phyloP scores from a whole-genome alignment of 306 rosid genomes.

The Quercus gilva region DNA sequence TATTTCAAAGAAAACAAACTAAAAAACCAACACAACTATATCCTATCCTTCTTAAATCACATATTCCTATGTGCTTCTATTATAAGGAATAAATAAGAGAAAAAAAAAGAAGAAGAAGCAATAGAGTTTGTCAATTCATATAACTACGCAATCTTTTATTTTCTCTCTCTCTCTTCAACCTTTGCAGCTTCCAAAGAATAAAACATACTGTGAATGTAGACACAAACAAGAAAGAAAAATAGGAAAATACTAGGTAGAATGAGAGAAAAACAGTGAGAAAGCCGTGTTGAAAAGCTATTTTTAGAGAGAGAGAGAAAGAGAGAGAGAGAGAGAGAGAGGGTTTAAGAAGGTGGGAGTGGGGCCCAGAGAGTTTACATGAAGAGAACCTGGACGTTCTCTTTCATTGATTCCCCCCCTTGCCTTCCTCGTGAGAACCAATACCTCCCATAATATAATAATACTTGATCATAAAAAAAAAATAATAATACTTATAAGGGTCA shows the following conservation, averaged over 20 bases:
- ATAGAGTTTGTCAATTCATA: neutral
- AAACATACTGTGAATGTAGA: neutral
- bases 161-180: neutral
- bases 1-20: neutral
- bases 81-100: neutral
- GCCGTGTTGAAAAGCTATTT: neutral
- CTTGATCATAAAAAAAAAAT: too few relatives aligned
- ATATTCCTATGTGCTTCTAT: neutral
- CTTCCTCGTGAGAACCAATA: neutral
- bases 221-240: neutral
- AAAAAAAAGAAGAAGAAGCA: too few relatives aligned
- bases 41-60: neutral
- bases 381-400: slow-evolving; percentile 42
- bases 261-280: neutral
- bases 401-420: neutral
- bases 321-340: neutral
- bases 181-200: neutral
- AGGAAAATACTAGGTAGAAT: neutral
- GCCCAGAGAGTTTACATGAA: slow-evolving; percentile 42
- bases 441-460: too few relatives aligned
- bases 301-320: too few relatives aligned
- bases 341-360: slow-evolving; percentile 20
- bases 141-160: neutral
- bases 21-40: neutral
- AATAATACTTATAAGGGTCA: too few relatives aligned